Evolutionary conservation across 2,329 filamentous ascomycete genomes (phyloP), one percentile per base, ranked within the genome.

Genomic region (Fusarium sp.): DNA sequence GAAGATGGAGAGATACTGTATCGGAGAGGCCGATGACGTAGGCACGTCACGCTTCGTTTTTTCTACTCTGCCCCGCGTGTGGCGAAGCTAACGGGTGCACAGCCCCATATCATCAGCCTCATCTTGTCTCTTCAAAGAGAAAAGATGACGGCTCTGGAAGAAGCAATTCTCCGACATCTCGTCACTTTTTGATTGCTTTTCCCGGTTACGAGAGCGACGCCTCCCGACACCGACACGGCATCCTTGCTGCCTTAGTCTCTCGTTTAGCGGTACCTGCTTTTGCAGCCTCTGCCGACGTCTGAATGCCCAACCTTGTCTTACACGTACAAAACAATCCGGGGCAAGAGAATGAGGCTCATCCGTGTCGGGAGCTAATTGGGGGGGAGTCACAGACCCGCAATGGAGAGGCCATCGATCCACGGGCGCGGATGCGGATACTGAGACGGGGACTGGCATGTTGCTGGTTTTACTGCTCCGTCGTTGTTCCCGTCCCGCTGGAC

Each of bases 21-120:
- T 27, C 14, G 56, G 56, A 11, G 35, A 38, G n/a, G 33, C 56
- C 20, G 56, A 36, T 58, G 56, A 58, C 56, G 56, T 58, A 38
- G 33, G n/a, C 20, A 58, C 22, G 10, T 38, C 20, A 38, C 54
- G 31, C 14, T 29, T 33, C 25, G 13, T 50, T 50, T 50, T 50
- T 42, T 5, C 9, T 14, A 18, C n/a, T 35, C 20, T 38, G 56
- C 71, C 68, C 71, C 68, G 71, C 60, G 38, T 71, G 71, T 74
- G 71, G 71, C 68, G 68, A 71, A 74, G 60, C 56, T 40, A 11
- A 20, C 11, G 27, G 58, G 52, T 59, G 56, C 68, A 74, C 71
- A 74, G 71, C 71, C 71, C 74, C 70, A 59, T 27, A 18, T 52
- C 40, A 33, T 52, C 54, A 57, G 31, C 54, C 54, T 36, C 47